phyloP scores from a whole-genome alignment of 2,329 filamentous ascomycete genomes.

The Epichloe aotearoae region DNA sequence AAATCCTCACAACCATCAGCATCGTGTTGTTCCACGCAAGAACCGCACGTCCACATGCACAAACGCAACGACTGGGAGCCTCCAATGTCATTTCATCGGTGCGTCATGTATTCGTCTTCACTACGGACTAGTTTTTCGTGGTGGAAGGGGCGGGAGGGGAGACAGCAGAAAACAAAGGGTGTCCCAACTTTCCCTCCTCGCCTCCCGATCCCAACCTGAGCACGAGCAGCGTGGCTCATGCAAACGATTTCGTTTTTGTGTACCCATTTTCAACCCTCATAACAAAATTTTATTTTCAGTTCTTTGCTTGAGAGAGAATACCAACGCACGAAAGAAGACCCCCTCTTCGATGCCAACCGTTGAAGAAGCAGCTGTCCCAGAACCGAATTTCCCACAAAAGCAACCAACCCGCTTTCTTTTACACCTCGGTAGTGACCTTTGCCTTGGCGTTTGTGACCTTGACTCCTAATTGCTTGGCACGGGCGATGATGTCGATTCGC shows the following conservation, averaged over 20 bases:
- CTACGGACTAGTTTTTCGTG: no score
- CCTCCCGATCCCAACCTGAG: no score
- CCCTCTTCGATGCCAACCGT: constrained; percentile 6
- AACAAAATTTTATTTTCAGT: neutral
- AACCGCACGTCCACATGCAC: no score
- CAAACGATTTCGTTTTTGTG: neutral
- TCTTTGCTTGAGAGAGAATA: neutral
- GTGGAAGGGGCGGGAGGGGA: no score
- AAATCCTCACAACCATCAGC: no score
- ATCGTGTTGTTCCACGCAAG: no score
- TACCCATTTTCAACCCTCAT: neutral
- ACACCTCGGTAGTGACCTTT: constrained; percentile 92
- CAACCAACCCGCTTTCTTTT: constrained; percentile 22
- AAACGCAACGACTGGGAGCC: no score
- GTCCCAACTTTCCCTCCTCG: no score
- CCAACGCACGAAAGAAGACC: constrained; percentile 3
- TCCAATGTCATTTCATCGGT: no score
- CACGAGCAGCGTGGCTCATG: no score
- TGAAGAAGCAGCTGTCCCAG: constrained; percentile 4
- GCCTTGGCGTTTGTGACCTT: constrained; percentile 99
- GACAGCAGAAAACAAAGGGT: no score
- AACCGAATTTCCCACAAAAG: constrained; percentile 1
- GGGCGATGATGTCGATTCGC: constrained; percentile 93
- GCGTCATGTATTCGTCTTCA: no score
- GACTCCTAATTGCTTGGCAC: constrained; percentile 95